Percentiles rank a stretch among this genome's conserved stretches.
These are phyloP conservation scores for Rhodosporidiobolus odoratus DNA, from an alignment of 768 basidiomycete genomes.

Conservation along the genomic window DNA sequence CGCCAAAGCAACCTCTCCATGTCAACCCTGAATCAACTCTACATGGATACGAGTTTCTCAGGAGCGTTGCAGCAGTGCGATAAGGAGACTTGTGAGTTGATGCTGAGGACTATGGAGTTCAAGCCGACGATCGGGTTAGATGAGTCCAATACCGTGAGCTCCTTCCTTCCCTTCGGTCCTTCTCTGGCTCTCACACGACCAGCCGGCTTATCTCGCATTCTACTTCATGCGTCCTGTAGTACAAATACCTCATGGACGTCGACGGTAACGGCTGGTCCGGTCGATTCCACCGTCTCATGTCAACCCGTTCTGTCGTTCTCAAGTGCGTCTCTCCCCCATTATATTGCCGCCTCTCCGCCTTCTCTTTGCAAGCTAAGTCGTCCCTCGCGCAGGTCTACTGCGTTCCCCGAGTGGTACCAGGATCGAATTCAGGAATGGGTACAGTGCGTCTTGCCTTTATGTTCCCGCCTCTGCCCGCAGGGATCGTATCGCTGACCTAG, in stretches of 20 bases:
- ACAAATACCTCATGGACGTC: constrained; percentile 39
- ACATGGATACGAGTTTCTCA: constrained; percentile 42
- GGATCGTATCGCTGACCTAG: not conserved
- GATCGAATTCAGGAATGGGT: constrained; percentile 45
- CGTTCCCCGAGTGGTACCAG: constrained; percentile 41
- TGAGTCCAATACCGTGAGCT: constrained; percentile 29
- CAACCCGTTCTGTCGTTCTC: constrained; percentile 76
- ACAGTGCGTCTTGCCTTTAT: constrained; percentile 31
- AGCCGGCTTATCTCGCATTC: no score
- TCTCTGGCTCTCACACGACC: not conserved
- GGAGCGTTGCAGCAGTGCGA: constrained; percentile 42
- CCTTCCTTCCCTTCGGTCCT: not conserved
- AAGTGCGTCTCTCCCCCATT: constrained; percentile 63
- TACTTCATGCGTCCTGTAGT: constrained; percentile 6
- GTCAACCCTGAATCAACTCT: constrained; percentile 38
- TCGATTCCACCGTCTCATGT: constrained; percentile 56
- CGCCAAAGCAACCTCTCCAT: constrained; percentile 31
- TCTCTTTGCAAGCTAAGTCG: not conserved
- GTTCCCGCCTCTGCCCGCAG: not conserved
- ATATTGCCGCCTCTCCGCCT: constrained; percentile 48
- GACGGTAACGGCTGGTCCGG: constrained; percentile 38
- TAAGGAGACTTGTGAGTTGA: constrained; percentile 38
- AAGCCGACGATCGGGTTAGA: constrained; percentile 41
- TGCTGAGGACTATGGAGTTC: constrained; percentile 38
- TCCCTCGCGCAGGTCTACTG: constrained; percentile 39